These are phyloP conservation scores for Wickerhamomyces strasburgensis DNA, from an alignment of 805 yeast genomes.

Conservation along the genomic window DNA sequence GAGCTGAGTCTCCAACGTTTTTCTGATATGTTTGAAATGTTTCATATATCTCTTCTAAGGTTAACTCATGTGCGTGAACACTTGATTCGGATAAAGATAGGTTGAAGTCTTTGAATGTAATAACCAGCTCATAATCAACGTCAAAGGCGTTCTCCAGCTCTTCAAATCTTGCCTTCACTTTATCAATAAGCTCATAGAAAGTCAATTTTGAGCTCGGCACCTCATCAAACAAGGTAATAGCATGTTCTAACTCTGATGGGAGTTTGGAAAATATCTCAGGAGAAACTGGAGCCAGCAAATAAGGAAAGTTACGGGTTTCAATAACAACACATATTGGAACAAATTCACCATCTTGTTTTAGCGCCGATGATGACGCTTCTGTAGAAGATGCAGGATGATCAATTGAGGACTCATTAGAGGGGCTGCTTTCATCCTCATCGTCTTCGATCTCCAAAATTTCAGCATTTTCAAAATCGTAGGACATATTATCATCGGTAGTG, in stretches of 20 bases:
- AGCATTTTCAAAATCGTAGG: constrained; percentile 6
- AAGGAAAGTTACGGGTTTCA: constrained; percentile 16
- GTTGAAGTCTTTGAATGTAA: constrained; percentile 20
- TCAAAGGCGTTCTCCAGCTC: constrained; percentile 17
- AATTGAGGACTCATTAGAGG: too few species aligned
- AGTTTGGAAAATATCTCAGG: constrained; percentile 2
- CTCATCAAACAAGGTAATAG: constrained; percentile 18
- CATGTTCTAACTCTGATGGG: constrained; percentile 10
- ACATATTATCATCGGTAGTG: too few species aligned
- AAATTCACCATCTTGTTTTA: constrained; percentile 1
- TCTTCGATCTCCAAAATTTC: constrained; percentile 12
- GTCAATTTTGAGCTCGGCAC: constrained; percentile 11
- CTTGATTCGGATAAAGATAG: constrained; percentile 16
- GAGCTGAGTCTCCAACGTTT: constrained; percentile 5
- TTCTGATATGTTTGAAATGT: constrained; percentile 11
- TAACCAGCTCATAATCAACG: constrained; percentile 15
- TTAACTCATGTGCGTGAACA: constrained; percentile 14
- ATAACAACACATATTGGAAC: constrained; percentile 20
- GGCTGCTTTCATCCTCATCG: constrained; percentile 10
- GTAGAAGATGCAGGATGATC: too few species aligned
- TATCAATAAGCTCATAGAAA: constrained; percentile 14
- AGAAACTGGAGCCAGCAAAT: constrained; percentile 18
- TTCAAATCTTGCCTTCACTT: constrained; percentile 15
- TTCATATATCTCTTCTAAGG: constrained; percentile 14
- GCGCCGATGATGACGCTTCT: too few species aligned